Conservation (phyloP, 2,329 filamentous ascomycete species). For the Moelleriella libera region DNA sequence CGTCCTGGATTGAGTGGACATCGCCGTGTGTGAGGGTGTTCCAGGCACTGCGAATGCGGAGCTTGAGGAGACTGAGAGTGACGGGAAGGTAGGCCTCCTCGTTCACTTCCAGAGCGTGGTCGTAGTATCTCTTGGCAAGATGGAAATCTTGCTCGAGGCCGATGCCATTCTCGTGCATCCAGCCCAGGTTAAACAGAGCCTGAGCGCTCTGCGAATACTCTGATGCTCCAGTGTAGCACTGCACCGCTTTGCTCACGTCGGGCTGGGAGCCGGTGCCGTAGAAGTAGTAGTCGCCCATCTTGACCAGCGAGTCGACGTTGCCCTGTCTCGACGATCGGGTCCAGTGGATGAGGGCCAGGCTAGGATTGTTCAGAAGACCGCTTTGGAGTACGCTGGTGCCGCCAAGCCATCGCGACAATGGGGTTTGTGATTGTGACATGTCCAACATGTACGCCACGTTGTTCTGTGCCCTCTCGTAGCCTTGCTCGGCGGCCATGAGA, state of each 20-base stretch:
- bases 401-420: conserved; percentile 29
- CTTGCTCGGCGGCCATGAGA: conserved; percentile 82
- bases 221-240: conserved; percentile 83
- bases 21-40: conserved; percentile 84
- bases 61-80: conserved; percentile 72
- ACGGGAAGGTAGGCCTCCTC: conserved; percentile 89
- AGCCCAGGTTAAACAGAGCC: conserved; percentile 91
- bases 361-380: conserved; percentile 34
- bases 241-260: conserved; percentile 75
- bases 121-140: conserved; percentile 91
- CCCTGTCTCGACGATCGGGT: conserved; percentile 84
- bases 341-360: conserved; percentile 79
- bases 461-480: conserved; percentile 77
- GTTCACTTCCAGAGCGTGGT: conserved; percentile 82
- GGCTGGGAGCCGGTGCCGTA: conserved; percentile 58
- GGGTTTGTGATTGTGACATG: conserved; percentile 40
- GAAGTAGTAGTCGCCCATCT: conserved; percentile 98
- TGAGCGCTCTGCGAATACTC: conserved; percentile 88
- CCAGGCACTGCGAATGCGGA: conserved; percentile 81
- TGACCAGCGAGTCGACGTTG: conserved; percentile 88
- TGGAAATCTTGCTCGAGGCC: conserved; percentile 92
- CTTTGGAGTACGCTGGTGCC: conserved; percentile 15
- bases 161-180: conserved; percentile 98
- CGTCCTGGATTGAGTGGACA: conserved; percentile 83
- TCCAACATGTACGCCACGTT: conserved; percentile 85